Base-by-base conservation (phyloP, 2,329 filamentous ascomycete species). In the Fusarium sp. region DNA sequence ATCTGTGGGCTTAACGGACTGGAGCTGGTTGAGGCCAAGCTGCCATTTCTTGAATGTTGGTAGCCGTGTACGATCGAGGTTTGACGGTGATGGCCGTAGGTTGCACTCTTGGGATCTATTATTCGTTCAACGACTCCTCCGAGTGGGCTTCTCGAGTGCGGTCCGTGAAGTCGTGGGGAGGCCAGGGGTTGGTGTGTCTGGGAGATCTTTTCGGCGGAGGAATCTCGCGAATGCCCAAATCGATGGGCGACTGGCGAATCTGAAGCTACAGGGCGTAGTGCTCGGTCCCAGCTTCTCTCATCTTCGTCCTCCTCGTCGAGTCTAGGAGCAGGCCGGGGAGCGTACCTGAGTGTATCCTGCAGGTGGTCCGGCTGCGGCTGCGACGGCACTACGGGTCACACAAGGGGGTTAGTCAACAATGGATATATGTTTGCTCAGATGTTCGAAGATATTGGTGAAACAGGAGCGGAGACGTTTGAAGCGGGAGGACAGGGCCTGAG, bases 1-100 rank as follows among this genome's bases (percentile, higher is more conserved):
- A 94, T 90, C 80, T 97, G 92, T 57, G 94, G 93, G 80, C 93
- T 97, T 75, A 98, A 85, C 62, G 95, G 95, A 79, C 92, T 97
- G 28, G 91, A 91, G 37, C 91, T 88, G 59, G 92, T 89, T 78
- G 93, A 94, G 70, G 90, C 89, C 76, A 92, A 89, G 82, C 94
- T 98, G 74, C 94, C 92, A 86, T 97, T 97, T 81, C 95, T 86
- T 74, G 88, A 88, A 88, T 99, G 96, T 79, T 97, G 94, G 72
- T 97, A 90, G 76, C 96, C 95, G 88, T 98, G 93, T 60, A 98
- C 94, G 74, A 98, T 98, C 50, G 95, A 98, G 1, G 95, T 97
- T 82, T 99, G 94, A 58, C 96, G 91, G 81, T 98, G 94, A 80
- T 99, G 94, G 63, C 93, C 93, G 84, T 98, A 90, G 25, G 83